Evolutionary conservation across 2,329 filamentous ascomycete genomes (phyloP), one percentile per base, ranked within the genome.

Genomic region (Xylariales sp.): DNA sequence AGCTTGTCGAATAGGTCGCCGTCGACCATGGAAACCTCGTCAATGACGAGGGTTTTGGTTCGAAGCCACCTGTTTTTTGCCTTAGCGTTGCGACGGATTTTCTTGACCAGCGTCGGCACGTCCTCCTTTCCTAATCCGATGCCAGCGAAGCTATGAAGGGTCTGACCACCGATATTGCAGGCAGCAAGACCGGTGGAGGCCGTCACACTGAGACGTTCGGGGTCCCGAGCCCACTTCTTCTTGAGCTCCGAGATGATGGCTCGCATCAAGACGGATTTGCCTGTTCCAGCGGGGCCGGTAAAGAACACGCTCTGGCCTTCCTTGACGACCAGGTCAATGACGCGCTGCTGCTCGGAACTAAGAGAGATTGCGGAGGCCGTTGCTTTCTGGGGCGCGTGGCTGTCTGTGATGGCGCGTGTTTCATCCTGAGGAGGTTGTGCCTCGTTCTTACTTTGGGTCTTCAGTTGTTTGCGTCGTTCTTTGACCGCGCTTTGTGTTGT

Each of bases 11-110:
- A 99, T 0, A 99, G 85, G 41, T 97, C 94, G 0, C 93, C 96
- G 75, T 99, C 96, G 4, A 99, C 94, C 97, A 99, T 99, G 12
- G 96, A 98, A 3, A 99, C 90, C 78, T 99, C 96, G 80, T 99
- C 96, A 74, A 99, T 88, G 72, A 99, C 86, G 30, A 99, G 86
- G 12, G 93, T 89, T 76, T 94, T 97, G 0, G 94, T 97, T 64
- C 90, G 89, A 71, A 97, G 82, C 97, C 97, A 99, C 48, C 95
- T 88, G 71, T 89, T 91, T 77, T 92, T 95, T 28, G 94, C 93
- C 78, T 97, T 98, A 18, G 87, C 85, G 72, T 98, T 97, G 66
- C 90, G 88, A 74, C 92, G 91, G 74, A 99, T 93, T 85, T 97
- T 99, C 79, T 93, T 96, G 58, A 97, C 88, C 30, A 99, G 84